Percentiles rank a stretch among this genome's conserved stretches.
phyloP scores from a whole-genome alignment of 352 stramenopile species.

The Phytophthora pinifolia region DNA sequence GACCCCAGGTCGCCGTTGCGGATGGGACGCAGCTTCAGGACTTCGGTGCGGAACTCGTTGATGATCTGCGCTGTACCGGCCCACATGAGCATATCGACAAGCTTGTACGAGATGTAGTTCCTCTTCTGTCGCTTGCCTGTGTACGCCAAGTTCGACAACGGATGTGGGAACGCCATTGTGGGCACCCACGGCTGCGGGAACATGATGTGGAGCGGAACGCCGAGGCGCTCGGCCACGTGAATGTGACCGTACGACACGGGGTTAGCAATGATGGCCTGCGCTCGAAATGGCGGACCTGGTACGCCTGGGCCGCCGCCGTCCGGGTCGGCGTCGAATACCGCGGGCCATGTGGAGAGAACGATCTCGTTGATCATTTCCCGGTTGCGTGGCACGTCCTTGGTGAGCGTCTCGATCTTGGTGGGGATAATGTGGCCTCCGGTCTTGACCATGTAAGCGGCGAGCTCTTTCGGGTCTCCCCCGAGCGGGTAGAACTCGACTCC shows the following conservation, averaged over 20 bases:
- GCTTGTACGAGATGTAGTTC: conserved; percentile 82
- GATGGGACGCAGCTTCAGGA: conserved; percentile 54
- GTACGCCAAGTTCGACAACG: conserved; percentile 82
- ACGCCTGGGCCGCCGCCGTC: conserved; percentile 48
- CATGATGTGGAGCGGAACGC: conserved; percentile 92
- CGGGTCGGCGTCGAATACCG: conserved; percentile 70
- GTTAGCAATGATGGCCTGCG: conserved; percentile 92
- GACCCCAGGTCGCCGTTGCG: conserved; percentile 49
- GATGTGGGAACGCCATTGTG: conserved; percentile 87
- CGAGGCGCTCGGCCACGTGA: conserved; percentile 90
- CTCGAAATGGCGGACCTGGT: conserved; percentile 61
- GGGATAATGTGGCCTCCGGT: conserved; percentile 69
- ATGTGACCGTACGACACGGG: conserved; percentile 91
- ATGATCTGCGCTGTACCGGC: conserved; percentile 56
- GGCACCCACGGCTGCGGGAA: conserved; percentile 89
- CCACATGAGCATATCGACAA: conserved; percentile 83
- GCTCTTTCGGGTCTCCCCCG: conserved; percentile 59
- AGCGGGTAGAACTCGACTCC: conserved; percentile 73
- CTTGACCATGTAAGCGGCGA: conserved; percentile 90
- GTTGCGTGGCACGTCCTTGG: conserved; percentile 69
- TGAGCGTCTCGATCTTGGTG: conserved; percentile 53
- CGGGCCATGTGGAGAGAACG: conserved; percentile 83
- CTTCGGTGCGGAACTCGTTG: conserved; percentile 74
- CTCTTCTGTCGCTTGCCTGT: conserved; percentile 41
- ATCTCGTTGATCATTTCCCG: conserved; percentile 90